These are phyloP conservation scores for Bacidia gigantensis DNA, from an alignment of 495 filamentous ascomycete species.

Conservation along the genomic window DNA sequence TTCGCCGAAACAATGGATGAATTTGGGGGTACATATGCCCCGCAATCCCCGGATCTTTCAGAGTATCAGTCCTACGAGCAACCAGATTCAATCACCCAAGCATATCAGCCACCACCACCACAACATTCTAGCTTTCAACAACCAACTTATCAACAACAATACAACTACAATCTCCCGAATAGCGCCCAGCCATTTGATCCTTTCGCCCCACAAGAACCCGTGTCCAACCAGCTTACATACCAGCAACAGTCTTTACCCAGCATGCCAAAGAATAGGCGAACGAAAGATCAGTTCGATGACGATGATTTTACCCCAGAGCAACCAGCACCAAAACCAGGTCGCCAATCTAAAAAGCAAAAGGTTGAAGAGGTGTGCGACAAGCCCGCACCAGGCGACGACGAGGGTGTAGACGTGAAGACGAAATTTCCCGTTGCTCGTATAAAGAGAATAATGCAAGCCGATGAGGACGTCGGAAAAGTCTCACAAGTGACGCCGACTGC, in stretches of 20 bases:
- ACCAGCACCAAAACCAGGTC: conserved; percentile 21
- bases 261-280: conserved; percentile 22
- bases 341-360: conserved; percentile 21
- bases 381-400: conserved; percentile 19
- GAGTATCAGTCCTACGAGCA: conserved; percentile 33
- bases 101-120: conserved; percentile 16
- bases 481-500: conserved; percentile 92
- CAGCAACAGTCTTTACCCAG: conserved; percentile 7
- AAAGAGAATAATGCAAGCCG: conserved; percentile 99
- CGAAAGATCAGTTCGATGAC: conserved; percentile 24
- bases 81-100: conserved; percentile 25
- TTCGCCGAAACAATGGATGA: conserved; percentile 27
- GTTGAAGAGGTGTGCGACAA: conserved; percentile 12
- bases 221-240: conserved; percentile 5
- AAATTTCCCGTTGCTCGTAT: conserved; percentile 97
- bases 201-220: conserved; percentile 3
- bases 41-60: conserved; percentile 34
- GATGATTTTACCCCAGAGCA: conserved; percentile 21
- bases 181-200: conserved; percentile 3
- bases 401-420: conserved; percentile 64
- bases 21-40: conserved; percentile 30
- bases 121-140: conserved; percentile 15
- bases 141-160: conserved; percentile 4
- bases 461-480: conserved; percentile 98
- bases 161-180: background rate